Percentiles rank a stretch among this genome's conserved stretches.
Conservation (phyloP, 2,329 filamentous ascomycete genomes). For the Huntiella abstrusa region DNA sequence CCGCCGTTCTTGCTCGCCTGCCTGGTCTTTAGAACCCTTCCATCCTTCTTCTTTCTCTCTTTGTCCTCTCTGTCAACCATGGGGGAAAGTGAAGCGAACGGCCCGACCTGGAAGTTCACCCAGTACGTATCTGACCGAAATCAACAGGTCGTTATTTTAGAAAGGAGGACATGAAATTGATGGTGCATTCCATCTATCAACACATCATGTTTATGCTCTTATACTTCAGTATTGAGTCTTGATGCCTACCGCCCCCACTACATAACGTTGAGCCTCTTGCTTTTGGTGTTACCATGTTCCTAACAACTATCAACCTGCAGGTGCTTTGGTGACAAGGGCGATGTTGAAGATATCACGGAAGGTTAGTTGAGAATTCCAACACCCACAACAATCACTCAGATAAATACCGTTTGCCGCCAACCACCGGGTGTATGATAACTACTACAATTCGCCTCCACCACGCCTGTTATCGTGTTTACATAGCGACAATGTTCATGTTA, state of each 20-base stretch:
- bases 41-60: constrained; percentile 19
- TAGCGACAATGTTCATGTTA: too few relatives aligned
- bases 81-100: constrained; percentile 87
- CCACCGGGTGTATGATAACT: too few relatives aligned
- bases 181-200: too few relatives aligned
- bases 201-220: not conserved
- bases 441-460: too few relatives aligned
- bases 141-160: too few relatives aligned
- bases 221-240: too few relatives aligned
- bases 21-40: not conserved
- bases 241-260: too few relatives aligned
- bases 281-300: constrained; percentile 2
- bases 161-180: too few relatives aligned
- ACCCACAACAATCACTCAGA: too few relatives aligned
- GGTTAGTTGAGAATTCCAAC: constrained; percentile 29
- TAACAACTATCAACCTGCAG: constrained; percentile 26
- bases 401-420: too few relatives aligned
- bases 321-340: constrained; percentile 98
- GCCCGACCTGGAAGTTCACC: constrained; percentile 99
- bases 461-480: too few relatives aligned
- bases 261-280: not conserved
- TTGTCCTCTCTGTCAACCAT: constrained; percentile 56
- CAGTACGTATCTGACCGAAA: constrained; percentile 46
- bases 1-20: not conserved
- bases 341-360: constrained; percentile 98